Percentiles rank a stretch among this genome's conserved stretches.
phyloP scores from a whole-genome alignment of 2,329 filamentous ascomycete genomes.

The Phaeosphaeriaceae sp. region DNA sequence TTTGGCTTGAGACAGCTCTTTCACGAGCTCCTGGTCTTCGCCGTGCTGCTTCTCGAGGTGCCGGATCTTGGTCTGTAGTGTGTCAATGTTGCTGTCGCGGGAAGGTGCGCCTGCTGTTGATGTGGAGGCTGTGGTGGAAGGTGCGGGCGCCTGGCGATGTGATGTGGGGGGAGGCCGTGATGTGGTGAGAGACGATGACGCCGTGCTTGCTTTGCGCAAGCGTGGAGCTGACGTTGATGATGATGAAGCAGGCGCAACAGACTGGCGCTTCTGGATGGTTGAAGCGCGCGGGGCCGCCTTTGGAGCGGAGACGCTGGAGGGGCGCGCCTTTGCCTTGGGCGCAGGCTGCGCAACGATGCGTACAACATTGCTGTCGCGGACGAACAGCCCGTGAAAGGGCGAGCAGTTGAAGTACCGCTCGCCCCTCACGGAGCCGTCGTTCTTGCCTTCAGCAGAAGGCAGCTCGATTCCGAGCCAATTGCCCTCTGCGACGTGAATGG shows the following conservation, averaged over 20 bases:
- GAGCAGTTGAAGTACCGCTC: conserved; percentile 87
- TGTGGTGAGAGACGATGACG: conserved; percentile 10
- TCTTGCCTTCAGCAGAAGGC: conserved; percentile 83
- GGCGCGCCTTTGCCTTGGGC: conserved; percentile 44
- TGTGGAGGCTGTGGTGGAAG: conserved; percentile 19
- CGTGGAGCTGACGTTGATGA: conserved; percentile 14
- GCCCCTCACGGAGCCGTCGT: conserved; percentile 89
- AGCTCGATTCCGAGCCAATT: conserved; percentile 93
- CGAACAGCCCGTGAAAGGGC: conserved; percentile 79
- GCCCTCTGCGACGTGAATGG: conserved; percentile 80
- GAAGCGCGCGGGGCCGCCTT: conserved; percentile 19
- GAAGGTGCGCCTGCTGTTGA: conserved; percentile 20
- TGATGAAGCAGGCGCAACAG: conserved; percentile 22
- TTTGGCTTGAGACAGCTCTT: conserved; percentile 77
- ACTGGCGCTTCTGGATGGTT: conserved; percentile 26
- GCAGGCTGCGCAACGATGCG: conserved; percentile 55
- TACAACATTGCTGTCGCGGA: conserved; percentile 74
- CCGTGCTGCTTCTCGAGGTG: conserved; percentile 84
- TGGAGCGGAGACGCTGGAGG: conserved; percentile 30
- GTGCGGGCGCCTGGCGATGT: conserved; percentile 9
- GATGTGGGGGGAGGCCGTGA: conserved; percentile 9
- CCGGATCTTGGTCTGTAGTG: conserved; percentile 85
- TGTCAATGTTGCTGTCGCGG: conserved; percentile 65
- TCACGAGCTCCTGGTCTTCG: conserved; percentile 86
- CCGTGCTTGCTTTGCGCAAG: conserved; percentile 29